Evolutionary conservation across 1,284 basidiomycete genomes (phyloP), one percentile per base, ranked within the genome.

Genomic region (Trametes sp.): DNA sequence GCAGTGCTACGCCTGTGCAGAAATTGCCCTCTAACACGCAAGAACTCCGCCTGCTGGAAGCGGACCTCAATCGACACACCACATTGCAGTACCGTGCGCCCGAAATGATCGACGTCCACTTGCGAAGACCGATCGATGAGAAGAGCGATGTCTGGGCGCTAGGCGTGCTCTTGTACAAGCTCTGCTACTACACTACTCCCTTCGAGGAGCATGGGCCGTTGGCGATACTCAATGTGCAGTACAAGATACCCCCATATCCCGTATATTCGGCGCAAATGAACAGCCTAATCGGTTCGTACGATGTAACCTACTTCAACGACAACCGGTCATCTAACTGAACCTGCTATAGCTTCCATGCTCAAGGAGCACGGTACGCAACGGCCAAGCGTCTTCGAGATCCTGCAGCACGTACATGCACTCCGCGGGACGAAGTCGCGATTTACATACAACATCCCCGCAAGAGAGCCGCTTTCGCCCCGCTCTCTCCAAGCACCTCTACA

Each of bases 161-260:
- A 26, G 90, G 90, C 33, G 90, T 92, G 23, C 76, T 93, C 19
- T 81, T 93, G 11, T 93, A 93, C 81, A 93, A 93, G 77, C 82
- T 87, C 8, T 99, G 98, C 78, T 99, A 98, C 78, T 99, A 99
- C 77, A 99, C 97, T 0, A 99, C 98, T 0, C 98, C 98, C 0
- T 98, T 98, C 69, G 98, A 96, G 78, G 97, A 97, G 72, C 95
- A 98, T 69, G 97, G 97, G 0, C 94, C 96, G 0, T 80, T 99
- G 53, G 98, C 98, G 0, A 99, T 99, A 66, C 83, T 98, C 64
- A 98, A 98, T 72, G 97, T 96, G 31, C 95, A 97, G 73, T 99
- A 98, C 77, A 92, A 90, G 72, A 94, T 95, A 63, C 96, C 96
- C 4, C 87, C 93, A 36, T 97, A 95, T 76, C 98, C 98, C 0